These are phyloP conservation scores for Dictyostelium capitatum DNA, from an alignment of 78 protist species.

Conservation along the genomic window DNA sequence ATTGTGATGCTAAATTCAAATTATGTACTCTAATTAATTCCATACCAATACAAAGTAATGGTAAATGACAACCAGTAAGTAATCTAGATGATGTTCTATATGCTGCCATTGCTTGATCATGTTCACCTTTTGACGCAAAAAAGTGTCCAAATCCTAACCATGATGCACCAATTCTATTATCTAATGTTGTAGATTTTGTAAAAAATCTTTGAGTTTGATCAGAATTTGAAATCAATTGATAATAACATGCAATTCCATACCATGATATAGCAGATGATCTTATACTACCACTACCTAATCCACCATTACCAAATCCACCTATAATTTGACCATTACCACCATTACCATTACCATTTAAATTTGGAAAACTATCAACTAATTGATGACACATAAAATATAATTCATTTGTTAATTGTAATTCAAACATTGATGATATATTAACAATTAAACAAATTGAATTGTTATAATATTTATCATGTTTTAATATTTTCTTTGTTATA, in stretches of 20 bases:
- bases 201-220: conserved; percentile 33
- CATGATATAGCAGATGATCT: conserved; percentile 50
- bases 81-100: conserved; percentile 79
- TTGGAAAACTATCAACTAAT: conserved; percentile 40
- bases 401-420: conserved; percentile 67
- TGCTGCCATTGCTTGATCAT: conserved; percentile 83
- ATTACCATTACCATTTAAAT: background rate
- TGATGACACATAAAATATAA: conserved; percentile 55
- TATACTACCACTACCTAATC: background rate
- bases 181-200: conserved; percentile 56
- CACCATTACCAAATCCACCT: background rate
- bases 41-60: conserved; percentile 71
- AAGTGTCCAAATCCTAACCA: conserved; percentile 85
- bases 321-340: background rate
- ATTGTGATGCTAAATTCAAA: conserved; percentile 70
- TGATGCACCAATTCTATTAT: conserved; percentile 44
- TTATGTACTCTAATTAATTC: conserved; percentile 74
- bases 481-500: conserved; percentile 53
- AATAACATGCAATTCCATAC: conserved; percentile 81
- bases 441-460: conserved; percentile 52
- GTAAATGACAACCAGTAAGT: conserved; percentile 70
- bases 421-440: conserved; percentile 62
- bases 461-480: conserved; percentile 55
- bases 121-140: conserved; percentile 74
- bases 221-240: conserved; percentile 47